Evolutionary conservation across 352 stramenopile species (phyloP), one percentile per base, ranked within the genome.

Genomic region (Phytopythium vexans): DNA sequence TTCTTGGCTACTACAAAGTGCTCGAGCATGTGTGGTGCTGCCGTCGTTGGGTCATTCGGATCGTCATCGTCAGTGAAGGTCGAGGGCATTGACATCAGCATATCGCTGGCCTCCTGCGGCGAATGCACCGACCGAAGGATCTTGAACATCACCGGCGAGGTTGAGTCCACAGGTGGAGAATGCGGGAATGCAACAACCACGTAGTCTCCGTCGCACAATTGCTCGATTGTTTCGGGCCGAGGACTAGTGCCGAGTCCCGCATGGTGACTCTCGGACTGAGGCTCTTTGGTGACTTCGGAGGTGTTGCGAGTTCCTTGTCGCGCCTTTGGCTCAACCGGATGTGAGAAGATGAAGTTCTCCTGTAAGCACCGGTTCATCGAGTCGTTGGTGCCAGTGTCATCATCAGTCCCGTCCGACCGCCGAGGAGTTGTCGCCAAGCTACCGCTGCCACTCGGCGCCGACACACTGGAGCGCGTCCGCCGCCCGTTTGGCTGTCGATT

Each of bases 291-390:
- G n/a, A 46, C 41, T 33, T 6, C 41, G 41, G 41, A n/a, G 41
- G 3, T 4, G 2, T 32, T 57, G 39, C 52, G 33, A 38, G 34
- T 42, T 8, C 59, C 45, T 21, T 55, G 31, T 9, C 37, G 48
- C 16, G 45, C 44, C 8, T 35, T 43, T 9, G 36, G 51, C 12
- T 57, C 54, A 11, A 44, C 42, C 3, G 80, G 74, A 0, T 70
- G 66, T 15, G 80, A 88, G 49, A 86, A 90, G 15, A 87, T 77
- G 47, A 85, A 90, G 40, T 90, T 86, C 6, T 87, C 74, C 38
- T 83, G 74, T 3, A 82, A 58, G 33, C 79, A 71, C 14, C 86
- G 74, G 15, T 72, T 82, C 56, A 82, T 64, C 1, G 64, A 52
- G 14, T 8, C 16, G 1, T 21, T 40, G 8, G 11, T 41, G 3